Evolutionary conservation across 805 yeast species (phyloP).

Genomic region (Nakazawaea wickerhamii): DNA sequence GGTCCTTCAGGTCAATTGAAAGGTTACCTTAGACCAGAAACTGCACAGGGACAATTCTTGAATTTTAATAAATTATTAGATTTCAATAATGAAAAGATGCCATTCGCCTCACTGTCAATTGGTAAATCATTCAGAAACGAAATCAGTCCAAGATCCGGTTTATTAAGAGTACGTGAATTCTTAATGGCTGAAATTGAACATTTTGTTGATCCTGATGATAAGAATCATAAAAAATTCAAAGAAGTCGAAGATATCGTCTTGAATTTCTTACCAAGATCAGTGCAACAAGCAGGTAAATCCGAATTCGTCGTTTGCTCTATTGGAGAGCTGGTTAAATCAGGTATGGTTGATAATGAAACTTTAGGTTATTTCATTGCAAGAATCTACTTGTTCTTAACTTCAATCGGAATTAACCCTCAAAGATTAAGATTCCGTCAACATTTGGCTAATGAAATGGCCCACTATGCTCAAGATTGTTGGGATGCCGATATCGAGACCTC

Average conservation of each 20-base stretch:
- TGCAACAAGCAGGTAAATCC: constrained; percentile 83
- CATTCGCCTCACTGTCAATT: constrained; percentile 98
- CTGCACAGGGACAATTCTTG: constrained; percentile 98
- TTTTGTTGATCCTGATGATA: constrained; percentile 89
- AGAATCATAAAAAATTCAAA: constrained; percentile 73
- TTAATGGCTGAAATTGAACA: constrained; percentile 99
- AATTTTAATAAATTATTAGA: constrained; percentile 92
- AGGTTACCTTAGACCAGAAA: constrained; percentile 97
- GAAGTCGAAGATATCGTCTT: constrained; percentile 71
- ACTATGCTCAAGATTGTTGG: constrained; percentile 99
- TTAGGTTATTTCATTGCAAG: constrained; percentile 95
- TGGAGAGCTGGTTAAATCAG: constrained; percentile 85
- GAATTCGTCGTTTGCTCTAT: constrained; percentile 57
- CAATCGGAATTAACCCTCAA: constrained; percentile 83
- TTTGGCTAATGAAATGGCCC: constrained; percentile 99
- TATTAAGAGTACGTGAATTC: constrained; percentile 96
- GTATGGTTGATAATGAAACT: constrained; percentile 94
- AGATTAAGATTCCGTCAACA: constrained; percentile 97
- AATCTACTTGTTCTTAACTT: constrained; percentile 75
- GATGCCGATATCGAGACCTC: constrained; percentile 95
- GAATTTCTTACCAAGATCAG: constrained; percentile 76
- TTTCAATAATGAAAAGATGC: constrained; percentile 93
- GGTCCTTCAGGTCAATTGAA: constrained; percentile 97
- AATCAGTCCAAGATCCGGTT: constrained; percentile 97
- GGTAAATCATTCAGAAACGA: constrained; percentile 99